Evolutionary conservation across 352 stramenopile species (phyloP), one percentile per base, ranked within the genome.

Genomic region (Globisporangium cederbergense): DNA sequence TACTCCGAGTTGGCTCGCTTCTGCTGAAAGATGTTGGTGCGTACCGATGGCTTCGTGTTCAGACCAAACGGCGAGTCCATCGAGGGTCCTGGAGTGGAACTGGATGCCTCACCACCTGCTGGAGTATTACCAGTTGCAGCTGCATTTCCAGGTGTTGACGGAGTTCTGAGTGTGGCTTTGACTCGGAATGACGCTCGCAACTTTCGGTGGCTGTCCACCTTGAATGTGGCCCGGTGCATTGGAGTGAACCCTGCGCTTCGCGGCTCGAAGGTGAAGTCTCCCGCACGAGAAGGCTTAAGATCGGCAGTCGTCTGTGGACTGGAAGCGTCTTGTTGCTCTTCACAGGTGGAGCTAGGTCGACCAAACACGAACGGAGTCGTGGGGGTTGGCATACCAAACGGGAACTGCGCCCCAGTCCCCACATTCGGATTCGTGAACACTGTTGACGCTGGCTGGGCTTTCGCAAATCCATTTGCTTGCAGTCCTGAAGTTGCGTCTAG

Each of bases 51-150:
- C 16, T 60, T 40, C 34, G 62, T 60, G 16, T 74, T 62, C 8
- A 78, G 66, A 2, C 67, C 64, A 43, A 81, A 79, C 28, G 74
- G 70, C 50, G 70, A 84, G 34, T 68, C 43, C 4, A 42, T 50
- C 7, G 52, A 51, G 62, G 45, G 67, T 28, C 46, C 58, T 40
- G 43, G 62, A 30, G n/a, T 59, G 56, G 52, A 40, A 4, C 52
- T 46, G 14, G 52, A 32, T 10, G 43, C 16, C 43, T 20, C 43
- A 22, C 43, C 43, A 49, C 18, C 14, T 6, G 32, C 32, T 36
- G 32, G 32, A 11, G 50, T 22, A 20, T 25, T 2, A 32, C 18
- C 32, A 46, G 4, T 20, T 1, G 56, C 47, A 9, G 53, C 52
- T 50, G 43, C 42, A 36, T 36, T 36, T 13, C 34, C 25, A 5